Base-by-base conservation (phyloP, 257 asterid genomes). In the Misopates orontium region DNA sequence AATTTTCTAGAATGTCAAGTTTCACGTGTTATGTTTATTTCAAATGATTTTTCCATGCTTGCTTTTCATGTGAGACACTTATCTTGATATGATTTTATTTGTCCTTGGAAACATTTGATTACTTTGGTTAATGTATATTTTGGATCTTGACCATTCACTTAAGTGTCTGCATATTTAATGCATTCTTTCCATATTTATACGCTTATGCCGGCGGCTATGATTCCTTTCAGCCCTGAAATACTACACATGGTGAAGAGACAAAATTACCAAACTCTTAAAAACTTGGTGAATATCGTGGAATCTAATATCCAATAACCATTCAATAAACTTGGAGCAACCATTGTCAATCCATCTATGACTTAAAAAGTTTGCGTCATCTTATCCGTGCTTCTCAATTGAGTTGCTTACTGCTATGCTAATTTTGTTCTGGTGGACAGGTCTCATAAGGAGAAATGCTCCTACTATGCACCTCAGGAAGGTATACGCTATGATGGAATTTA, bases 401-500 rank as follows among this genome's bases (percentile, higher is more conserved):
- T 25, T 54, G 49, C 41, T 52, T 50, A 39, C 16, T 19, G 4
- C 56, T 32, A 32, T 40, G 24, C 21, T 9, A n/a, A n/a, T 23
- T 63, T 58, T 32, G 67, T 63, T 72, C 53, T 31, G 44, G 14
- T 56, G 57, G 36, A 56, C 80, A 87, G 98, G 82, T 89, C 96
- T 40, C 82, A 78, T 18, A 91, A 87, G 72, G 98, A 91, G 81
- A 91, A 91, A 68, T 75, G 95, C 19, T 91, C 98, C 47, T 80
- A 85, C 18, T 91, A 91, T 71, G 98, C 98, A 12, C 96, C 98
- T 10, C 78, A 67, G 70, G 70, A 68, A 72, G 95, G 98, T 50
- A 89, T 91, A 24, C 95, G 98, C 10, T 91, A 91, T 57, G 98
- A 91, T 66, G 98, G 98, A 62, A 57, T 91, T 74, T 91, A 91